A percentile compares a stretch with the other conserved stretches of the same genome.
These are phyloP conservation scores for Globomyces sp. DNA, from an alignment of 371 early-diverging fungal genomes.

Conservation along the genomic window DNA sequence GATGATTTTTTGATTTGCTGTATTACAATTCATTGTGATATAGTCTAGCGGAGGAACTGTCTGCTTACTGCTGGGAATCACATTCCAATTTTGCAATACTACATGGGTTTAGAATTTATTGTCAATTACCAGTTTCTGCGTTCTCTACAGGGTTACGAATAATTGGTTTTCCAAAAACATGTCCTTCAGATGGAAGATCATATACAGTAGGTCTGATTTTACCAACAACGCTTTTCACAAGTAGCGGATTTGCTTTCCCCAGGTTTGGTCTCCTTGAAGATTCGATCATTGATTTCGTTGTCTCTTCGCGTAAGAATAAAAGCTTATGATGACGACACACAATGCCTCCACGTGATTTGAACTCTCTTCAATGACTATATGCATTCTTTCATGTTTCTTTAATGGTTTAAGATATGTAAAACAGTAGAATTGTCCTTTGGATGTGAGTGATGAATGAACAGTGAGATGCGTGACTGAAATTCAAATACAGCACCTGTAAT, in stretches of 20 bases:
- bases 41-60: slow-evolving; percentile 50
- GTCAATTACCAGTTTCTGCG: slow-evolving; percentile 39
- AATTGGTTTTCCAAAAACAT: slow-evolving; percentile 51
- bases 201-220: slow-evolving; percentile 46
- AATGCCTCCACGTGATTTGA: too few relatives aligned
- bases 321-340: too few relatives aligned
- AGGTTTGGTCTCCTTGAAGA: too few relatives aligned
- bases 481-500: too few relatives aligned
- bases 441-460: too few relatives aligned
- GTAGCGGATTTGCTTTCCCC: slow-evolving; percentile 35
- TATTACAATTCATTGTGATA: slow-evolving; percentile 54
- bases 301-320: too few relatives aligned
- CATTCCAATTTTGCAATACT: slow-evolving; percentile 51
- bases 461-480: too few relatives aligned
- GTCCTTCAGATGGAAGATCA: slow-evolving; percentile 42
- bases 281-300: too few relatives aligned
- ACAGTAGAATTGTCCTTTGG: too few relatives aligned
- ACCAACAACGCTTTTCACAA: slow-evolving; percentile 46
- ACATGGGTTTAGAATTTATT: background rate
- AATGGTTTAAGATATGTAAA: too few relatives aligned
- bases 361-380: too few relatives aligned
- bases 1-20: slow-evolving; percentile 45
- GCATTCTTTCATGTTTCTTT: too few relatives aligned
- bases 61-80: slow-evolving; percentile 39
- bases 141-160: slow-evolving; percentile 44